Conservation (phyloP, 1,284 basidiomycete species). For the Boletus hoseneyae region DNA sequence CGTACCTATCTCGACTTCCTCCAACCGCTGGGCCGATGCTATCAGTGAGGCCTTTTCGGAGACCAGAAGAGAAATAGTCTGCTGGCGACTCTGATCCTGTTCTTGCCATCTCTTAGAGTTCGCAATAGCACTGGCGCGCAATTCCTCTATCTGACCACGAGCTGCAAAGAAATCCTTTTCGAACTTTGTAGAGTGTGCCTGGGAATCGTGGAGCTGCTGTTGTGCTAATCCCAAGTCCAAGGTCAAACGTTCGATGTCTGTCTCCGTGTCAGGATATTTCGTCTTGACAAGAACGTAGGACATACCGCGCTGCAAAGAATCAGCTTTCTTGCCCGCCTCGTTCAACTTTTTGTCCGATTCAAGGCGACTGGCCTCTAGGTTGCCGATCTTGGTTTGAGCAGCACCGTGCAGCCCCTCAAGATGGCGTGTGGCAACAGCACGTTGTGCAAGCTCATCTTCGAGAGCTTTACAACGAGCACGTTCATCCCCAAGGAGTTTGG, state of each 20-base stretch:
- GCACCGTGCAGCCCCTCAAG: conserved; percentile 21
- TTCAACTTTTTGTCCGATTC: conserved; percentile 13
- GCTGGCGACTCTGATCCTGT: conserved; percentile 51
- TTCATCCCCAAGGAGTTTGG: conserved; percentile 15
- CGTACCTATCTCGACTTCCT: conserved; percentile 51
- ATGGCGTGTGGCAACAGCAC: conserved; percentile 9
- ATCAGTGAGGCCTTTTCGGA: conserved; percentile 63
- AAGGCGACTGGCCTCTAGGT: conserved; percentile 12
- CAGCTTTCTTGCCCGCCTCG: conserved; percentile 8
- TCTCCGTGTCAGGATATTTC: conserved; percentile 5
- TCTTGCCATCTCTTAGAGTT: conserved; percentile 26
- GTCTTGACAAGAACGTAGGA: neutral
- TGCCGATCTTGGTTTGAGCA: conserved; percentile 17
- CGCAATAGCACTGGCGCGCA: conserved; percentile 13
- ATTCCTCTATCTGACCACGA: conserved; percentile 18
- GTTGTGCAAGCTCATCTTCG: conserved; percentile 19
- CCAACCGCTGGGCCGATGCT: conserved; percentile 50
- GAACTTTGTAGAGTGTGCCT: conserved; percentile 12
- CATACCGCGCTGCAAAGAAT: conserved; percentile 23
- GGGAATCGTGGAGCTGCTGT: conserved; percentile 11
- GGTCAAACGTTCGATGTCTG: conserved; percentile 21
- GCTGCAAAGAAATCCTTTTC: conserved; percentile 25
- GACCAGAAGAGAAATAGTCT: conserved; percentile 64
- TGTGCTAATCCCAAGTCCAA: conserved; percentile 18
- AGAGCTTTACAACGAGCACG: conserved; percentile 20